Evolutionary conservation across 805 yeast genomes (phyloP).

Genomic region (Sugiyamaella lignohabitans): DNA sequence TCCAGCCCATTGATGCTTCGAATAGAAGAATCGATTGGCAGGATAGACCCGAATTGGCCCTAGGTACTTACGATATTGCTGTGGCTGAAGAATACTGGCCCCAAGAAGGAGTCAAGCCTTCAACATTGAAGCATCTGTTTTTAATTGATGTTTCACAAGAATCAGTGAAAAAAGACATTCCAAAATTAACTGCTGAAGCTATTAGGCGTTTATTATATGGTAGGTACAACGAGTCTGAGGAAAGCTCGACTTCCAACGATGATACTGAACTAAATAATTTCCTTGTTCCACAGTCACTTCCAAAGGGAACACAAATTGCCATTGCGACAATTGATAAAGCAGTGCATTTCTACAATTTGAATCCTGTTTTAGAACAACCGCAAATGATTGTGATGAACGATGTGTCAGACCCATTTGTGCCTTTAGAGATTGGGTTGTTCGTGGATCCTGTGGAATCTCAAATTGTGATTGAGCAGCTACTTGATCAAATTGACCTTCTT

Average conservation of each 20-base stretch:
- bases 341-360: conserved; percentile 66
- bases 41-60: conserved; percentile 66
- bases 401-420: conserved; percentile 73
- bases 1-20: conserved; percentile 51
- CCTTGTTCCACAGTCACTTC: conserved; percentile 13
- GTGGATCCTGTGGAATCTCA: conserved; percentile 69
- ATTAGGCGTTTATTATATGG: conserved; percentile 48
- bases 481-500: conserved; percentile 51
- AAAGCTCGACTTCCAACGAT: background rate
- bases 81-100: conserved; percentile 71
- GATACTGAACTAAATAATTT: conserved; percentile 19
- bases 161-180: conserved; percentile 53
- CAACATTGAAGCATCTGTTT: conserved; percentile 62
- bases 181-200: conserved; percentile 61
- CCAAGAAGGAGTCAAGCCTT: conserved; percentile 32
- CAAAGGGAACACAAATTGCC: conserved; percentile 50
- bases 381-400: conserved; percentile 60
- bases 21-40: conserved; percentile 59
- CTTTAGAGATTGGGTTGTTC: conserved; percentile 66
- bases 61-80: conserved; percentile 77
- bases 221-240: background rate
- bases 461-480: conserved; percentile 56
- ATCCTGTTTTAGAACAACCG: conserved; percentile 49
- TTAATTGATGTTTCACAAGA: conserved; percentile 62
- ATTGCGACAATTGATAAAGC: conserved; percentile 70